Evolutionary conservation across 2,329 filamentous ascomycete genomes (phyloP).

Genomic region (Botrytis pseudocinerea): DNA sequence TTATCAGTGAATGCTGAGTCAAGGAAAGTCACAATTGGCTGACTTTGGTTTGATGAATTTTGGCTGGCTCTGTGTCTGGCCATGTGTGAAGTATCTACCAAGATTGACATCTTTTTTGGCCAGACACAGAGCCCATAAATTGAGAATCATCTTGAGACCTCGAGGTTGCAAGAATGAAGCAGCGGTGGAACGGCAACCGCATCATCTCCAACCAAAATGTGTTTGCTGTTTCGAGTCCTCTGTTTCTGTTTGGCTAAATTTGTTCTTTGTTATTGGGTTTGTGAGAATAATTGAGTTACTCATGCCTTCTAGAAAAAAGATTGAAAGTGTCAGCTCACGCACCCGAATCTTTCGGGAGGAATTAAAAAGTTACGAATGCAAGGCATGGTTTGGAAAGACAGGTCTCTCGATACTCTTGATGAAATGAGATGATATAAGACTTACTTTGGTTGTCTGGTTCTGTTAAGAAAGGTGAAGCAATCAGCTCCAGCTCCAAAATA

Average conservation of each 20-base stretch:
- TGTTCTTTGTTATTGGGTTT: not conserved
- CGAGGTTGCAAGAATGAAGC: not conserved
- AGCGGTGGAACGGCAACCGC: not conserved
- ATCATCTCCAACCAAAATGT: no score
- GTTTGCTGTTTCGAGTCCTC: not conserved
- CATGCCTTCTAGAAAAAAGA: not conserved
- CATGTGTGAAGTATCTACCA: not conserved
- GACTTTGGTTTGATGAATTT: not conserved
- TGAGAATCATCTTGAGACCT: not conserved
- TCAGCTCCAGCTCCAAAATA: not conserved
- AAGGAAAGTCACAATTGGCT: not conserved
- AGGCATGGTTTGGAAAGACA: not conserved
- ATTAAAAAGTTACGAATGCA: no score
- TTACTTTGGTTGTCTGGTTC: not conserved
- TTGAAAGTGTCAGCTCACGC: not conserved
- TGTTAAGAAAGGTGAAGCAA: not conserved
- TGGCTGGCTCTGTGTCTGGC: not conserved
- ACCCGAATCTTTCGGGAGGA: no score
- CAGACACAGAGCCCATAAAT: constrained; percentile 2
- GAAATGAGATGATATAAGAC: not conserved
- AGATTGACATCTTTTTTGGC: not conserved
- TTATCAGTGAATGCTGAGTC: not conserved
- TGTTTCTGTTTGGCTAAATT: not conserved
- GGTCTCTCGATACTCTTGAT: not conserved
- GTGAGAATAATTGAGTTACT: no score